Evolutionary conservation across 441 rosid species (phyloP), one percentile per base, ranked within the genome.

Genomic region (Gossypium schwendimanii): DNA sequence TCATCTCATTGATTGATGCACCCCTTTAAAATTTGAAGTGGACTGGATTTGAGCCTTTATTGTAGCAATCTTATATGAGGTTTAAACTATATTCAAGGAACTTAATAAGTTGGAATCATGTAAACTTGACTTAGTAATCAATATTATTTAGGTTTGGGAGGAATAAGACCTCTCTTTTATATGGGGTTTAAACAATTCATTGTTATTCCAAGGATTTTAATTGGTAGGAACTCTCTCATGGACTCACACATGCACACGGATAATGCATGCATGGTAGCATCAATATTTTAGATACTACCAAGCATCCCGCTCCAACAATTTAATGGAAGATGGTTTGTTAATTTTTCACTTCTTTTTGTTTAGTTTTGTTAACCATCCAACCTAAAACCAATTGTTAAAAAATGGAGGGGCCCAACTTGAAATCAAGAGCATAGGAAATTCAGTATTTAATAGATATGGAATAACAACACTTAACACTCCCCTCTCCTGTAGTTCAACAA

Each of bases 121-220:
- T 36, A 36, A 36, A 63, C 24, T 18, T 0, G 49, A 17, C 24
- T 36, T 36, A 17, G 49, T 62, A 17, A 21, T 8, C 21, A 17
- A 62, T 17, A 61, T 36, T 14, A 39, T 12, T 36, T 18, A 36
- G 8, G 26, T 63, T 63, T 36, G 47, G 68, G 41, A 26, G 39
- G 68, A 39, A n/a, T 10, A 36, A 36, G 9, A 36, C 10, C 41
- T 36, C 41, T 36, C 41, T 36, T 36, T 63, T 36, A 18, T n/a
- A 63, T 63, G 67, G 8, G 39, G 39, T 45, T 23, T 23, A 45
- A 50, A 50, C 21, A 50, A 50, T 50, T 50, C 17, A 15, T 50
- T 47, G 14, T 65, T 45, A 23, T 65, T 23, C 21, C 14, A 14
- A 65, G 57, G 57, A 65, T 65, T 65, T 47, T 63, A 63, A 65